phyloP scores from a whole-genome alignment of 2,329 filamentous ascomycete species.

The Amphichorda felina region DNA sequence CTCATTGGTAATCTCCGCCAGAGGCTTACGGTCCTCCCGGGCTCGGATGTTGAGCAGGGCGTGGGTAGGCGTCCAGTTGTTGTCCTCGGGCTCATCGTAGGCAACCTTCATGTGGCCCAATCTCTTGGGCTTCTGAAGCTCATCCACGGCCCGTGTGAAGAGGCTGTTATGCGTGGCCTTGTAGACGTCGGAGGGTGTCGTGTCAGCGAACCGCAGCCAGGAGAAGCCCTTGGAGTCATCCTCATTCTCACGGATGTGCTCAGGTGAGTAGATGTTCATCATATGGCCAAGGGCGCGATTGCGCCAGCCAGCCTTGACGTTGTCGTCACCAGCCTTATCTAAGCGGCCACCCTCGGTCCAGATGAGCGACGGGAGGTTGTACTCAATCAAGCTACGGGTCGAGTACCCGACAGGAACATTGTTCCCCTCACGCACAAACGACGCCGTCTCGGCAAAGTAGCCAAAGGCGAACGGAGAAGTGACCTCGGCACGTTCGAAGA shows the following conservation, averaged over 20 bases:
- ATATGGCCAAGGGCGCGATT: constrained; percentile 66
- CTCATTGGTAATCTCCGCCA: constrained; percentile 59
- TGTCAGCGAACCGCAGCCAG: constrained; percentile 79
- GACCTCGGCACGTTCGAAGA: constrained; percentile 91
- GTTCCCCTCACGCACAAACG: constrained; percentile 80
- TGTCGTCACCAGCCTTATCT: constrained; percentile 60
- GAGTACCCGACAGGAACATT: constrained; percentile 78
- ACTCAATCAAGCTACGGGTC: constrained; percentile 75
- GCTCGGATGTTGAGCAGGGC: constrained; percentile 72
- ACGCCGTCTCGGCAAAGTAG: constrained; percentile 90
- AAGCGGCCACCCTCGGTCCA: constrained; percentile 72
- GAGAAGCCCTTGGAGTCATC: constrained; percentile 61
- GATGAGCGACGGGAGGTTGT: constrained; percentile 69
- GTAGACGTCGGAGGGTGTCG: constrained; percentile 61
- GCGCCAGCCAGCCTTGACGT: constrained; percentile 66
- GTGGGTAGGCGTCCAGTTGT: constrained; percentile 58
- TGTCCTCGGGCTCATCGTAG: constrained; percentile 55
- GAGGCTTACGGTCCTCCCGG: constrained; percentile 51
- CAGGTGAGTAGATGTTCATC: constrained; percentile 83
- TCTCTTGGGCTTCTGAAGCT: constrained; percentile 42
- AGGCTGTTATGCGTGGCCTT: constrained; percentile 56
- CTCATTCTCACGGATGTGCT: constrained; percentile 58
- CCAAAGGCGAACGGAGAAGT: constrained; percentile 72
- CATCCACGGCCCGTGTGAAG: constrained; percentile 60
- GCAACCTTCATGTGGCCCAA: constrained; percentile 54